Conservation (phyloP, 352 stramenopile genomes). For the Phytopythium montanum region DNA sequence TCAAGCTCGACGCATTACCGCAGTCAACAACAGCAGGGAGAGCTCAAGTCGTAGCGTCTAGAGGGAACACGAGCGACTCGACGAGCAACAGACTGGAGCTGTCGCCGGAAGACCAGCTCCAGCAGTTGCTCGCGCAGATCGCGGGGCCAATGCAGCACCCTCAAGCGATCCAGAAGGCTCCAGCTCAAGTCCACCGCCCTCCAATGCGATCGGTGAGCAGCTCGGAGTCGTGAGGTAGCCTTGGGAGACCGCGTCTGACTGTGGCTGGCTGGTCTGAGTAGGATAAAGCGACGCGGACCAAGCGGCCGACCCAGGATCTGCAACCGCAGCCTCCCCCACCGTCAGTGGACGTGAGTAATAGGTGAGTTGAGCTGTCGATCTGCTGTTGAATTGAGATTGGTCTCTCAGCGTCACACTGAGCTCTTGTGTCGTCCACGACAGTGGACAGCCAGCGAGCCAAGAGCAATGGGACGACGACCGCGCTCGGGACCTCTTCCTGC, state of each 20-base stretch:
- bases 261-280: background rate
- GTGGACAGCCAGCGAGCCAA: background rate
- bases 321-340: background rate
- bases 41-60: background rate
- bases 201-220: background rate
- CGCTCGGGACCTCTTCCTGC: slow-evolving; percentile 56
- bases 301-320: background rate
- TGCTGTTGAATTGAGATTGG: no score
- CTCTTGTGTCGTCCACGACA: slow-evolving; percentile 5
- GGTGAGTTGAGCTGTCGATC: background rate
- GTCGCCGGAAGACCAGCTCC: slow-evolving; percentile 47
- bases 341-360: background rate
- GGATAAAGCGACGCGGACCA: background rate
- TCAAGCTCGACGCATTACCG: slow-evolving; percentile 7
- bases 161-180: background rate
- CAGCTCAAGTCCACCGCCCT: background rate
- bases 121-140: slow-evolving; percentile 51
- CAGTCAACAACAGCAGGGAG: background rate
- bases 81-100: background rate
- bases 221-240: background rate
- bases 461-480: slow-evolving; percentile 54
- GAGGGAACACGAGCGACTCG: background rate
- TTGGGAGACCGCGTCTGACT: background rate
- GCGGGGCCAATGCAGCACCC: background rate
- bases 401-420: no score